A percentile compares a stretch with the other conserved stretches of the same genome.
phyloP scores from a whole-genome alignment of 2,329 filamentous ascomycete species.

The Clarireedia sp. region DNA sequence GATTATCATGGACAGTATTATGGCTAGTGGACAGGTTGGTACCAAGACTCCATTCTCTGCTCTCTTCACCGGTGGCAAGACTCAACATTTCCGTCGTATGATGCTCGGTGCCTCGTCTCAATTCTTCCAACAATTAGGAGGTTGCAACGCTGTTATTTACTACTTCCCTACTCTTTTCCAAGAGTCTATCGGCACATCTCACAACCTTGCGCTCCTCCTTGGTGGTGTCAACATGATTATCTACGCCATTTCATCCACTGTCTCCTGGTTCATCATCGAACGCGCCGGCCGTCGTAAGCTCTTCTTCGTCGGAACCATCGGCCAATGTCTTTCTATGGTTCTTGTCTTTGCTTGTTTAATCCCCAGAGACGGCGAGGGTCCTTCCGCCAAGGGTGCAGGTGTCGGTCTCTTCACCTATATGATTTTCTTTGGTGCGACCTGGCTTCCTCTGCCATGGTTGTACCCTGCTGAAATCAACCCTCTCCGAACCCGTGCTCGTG shows the following conservation, averaged over 20 bases:
- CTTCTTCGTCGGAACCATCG: constrained; percentile 61
- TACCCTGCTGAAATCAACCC: constrained; percentile 56
- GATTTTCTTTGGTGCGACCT: constrained; percentile 52
- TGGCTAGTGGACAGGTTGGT: constrained; percentile 28
- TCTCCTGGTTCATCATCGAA: constrained; percentile 44
- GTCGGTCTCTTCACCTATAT: constrained; percentile 56
- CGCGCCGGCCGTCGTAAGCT: constrained; percentile 61
- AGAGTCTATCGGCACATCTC: constrained; percentile 37
- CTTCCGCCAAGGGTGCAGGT: constrained; percentile 32
- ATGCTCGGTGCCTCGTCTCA: constrained; percentile 42
- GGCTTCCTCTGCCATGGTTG: constrained; percentile 55
- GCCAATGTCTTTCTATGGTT: constrained; percentile 59
- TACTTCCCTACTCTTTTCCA: constrained; percentile 45
- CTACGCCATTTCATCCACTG: constrained; percentile 45
- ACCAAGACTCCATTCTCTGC: constrained; percentile 31
- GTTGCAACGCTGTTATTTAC: constrained; percentile 39
- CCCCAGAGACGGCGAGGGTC: constrained; percentile 21
- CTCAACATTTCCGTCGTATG: constrained; percentile 47
- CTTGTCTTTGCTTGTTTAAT: constrained; percentile 38
- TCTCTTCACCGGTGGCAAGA: constrained; percentile 44
- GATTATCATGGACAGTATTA: constrained; percentile 33
- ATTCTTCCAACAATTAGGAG: constrained; percentile 45
- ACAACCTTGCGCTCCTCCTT: constrained; percentile 44
- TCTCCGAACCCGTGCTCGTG: constrained; percentile 50
- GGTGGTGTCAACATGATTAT: constrained; percentile 49